Evolutionary conservation across 2,329 filamentous ascomycete species (phyloP), one percentile per base, ranked within the genome.

Genomic region (Dichotomopilus funicola): DNA sequence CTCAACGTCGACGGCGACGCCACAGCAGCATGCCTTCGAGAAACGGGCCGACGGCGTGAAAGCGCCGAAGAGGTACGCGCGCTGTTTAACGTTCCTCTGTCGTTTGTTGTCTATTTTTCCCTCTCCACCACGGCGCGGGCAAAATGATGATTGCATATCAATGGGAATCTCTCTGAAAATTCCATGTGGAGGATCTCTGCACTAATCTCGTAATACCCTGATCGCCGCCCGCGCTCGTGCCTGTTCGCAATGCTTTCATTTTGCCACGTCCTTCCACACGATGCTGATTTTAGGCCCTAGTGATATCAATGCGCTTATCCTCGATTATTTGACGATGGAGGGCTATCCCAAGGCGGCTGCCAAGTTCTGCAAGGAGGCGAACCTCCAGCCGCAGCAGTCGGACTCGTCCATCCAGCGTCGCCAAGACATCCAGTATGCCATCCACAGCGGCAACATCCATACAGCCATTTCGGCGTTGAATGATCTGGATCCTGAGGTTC

Each of bases 81-180:
- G 2, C 19, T 27, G 19, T 27, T 27, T 27, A 27, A 3, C 19
- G 19, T 2, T 27, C 19, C 19, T 3, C 19, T 27, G 19, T 34
- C 33, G 10, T 44, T 54, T 52, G 33, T 5, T 11, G 4, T 13
- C 41, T 44, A 11, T 44, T 36, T 27, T 49, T 36, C 38, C 55
- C 59, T 47, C 67, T 53, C 47, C 35, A 35, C 11, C 12, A 10
- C 19, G 19, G 19, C 19, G 19, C 34, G 45, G 70, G 67, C 65
- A 67, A 75, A 65, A 77, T 83, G 78, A 95, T 95, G 91, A 95
- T 89, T 78, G 80, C 76, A 80, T 85, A 61, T 89, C 86, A 95
- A 96, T 99, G 94, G 94, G 94, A 99, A 99, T 99, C 94, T 99
- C 95, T 99, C 94, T 88, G 89, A 97, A 89, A 83, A 77, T 75